Base-by-base conservation (phyloP, 176 grass and related monocot genomes). In the Musa troglodytarum region DNA sequence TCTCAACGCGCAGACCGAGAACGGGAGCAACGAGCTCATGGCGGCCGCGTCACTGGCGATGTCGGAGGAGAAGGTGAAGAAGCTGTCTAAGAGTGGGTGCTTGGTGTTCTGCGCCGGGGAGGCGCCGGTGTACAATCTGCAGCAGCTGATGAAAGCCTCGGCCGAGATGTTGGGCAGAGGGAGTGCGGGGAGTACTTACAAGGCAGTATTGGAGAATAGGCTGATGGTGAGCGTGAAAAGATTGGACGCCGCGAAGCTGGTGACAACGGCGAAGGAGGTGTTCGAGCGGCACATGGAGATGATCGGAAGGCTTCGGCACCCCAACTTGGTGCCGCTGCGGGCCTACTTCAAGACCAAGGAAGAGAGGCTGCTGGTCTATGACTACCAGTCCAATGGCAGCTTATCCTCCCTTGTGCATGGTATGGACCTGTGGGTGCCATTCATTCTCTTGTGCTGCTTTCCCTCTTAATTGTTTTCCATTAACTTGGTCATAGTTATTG, bases 241-340 rank as follows among this genome's bases (percentile, higher is more conserved):
- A 76, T 69, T 96, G 7, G 93, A 96, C 72, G 89, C 85, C 0
- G 82, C 85, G 57, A 92, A 89, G 83, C 87, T 96, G 24, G 89
- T 82, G 43, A 69, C 78, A 0, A 81, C 81, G 0, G 93, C 85
- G 34, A 79, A 86, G 9, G 89, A 92, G 77, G 66, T 79, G 53
- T 96, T 96, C 65, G 93, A 96, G 76, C 87, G 85, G 81, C 86
- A 92, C 85, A 96, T 96, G 93, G 93, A 92, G n/a, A 87, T 77
- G 0, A 83, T 92, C 23, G 93, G 95, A 0, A 92, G 88, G 70
- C 84, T 99, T 53, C 82, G 90, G 63, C 95, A 99, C 78, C 88
- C 90, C 0, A 99, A 99, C 80, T 80, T 99, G 56, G 95, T 99
- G 25, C 82, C 90, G 0, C 80, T 99, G 22, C 84, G 88, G 11